phyloP scores from a whole-genome alignment of 495 filamentous ascomycete genomes.

The Staphylotrichum longicolle region DNA sequence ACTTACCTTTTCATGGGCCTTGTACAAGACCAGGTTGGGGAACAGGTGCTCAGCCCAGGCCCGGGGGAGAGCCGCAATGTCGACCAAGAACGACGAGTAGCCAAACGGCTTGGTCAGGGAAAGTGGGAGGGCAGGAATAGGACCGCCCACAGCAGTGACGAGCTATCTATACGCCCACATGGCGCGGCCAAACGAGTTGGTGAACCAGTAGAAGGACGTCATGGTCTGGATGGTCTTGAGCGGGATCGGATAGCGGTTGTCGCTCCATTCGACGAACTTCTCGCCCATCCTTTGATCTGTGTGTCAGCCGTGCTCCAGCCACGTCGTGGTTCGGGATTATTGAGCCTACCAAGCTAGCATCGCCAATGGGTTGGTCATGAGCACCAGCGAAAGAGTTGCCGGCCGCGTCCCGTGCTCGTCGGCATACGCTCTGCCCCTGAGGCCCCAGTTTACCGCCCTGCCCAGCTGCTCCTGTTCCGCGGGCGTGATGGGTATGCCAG shows the following conservation, averaged over 20 bases:
- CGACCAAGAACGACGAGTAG: constrained; percentile 56
- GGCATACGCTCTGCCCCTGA: constrained; percentile 52
- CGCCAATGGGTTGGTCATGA: constrained; percentile 58
- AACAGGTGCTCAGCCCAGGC: constrained; percentile 50
- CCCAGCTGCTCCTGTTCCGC: constrained; percentile 20
- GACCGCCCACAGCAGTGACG: no score
- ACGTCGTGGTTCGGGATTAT: no score
- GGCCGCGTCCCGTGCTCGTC: constrained; percentile 59
- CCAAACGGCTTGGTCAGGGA: constrained; percentile 52
- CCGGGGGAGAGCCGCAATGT: constrained; percentile 50
- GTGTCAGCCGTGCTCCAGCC: no score
- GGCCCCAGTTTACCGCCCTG: constrained; percentile 16
- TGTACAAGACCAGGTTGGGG: constrained; percentile 29
- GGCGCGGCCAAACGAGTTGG: constrained; percentile 53
- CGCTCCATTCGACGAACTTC: constrained; percentile 65
- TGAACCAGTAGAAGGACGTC: constrained; percentile 66
- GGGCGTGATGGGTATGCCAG: constrained; percentile 17
- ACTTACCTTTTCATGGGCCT: constrained; percentile 40
- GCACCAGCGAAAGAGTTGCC: constrained; percentile 57
- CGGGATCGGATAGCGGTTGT: constrained; percentile 44
- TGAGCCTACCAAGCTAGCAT: constrained; percentile 60
- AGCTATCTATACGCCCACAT: constrained; percentile 46
- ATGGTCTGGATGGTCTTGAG: constrained; percentile 56
- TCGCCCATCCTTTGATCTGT: constrained; percentile 55
- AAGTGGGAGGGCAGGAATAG: no score